A percentile compares a stretch with the other conserved stretches of the same genome.
Evolutionary conservation across 2,329 filamentous ascomycete species (phyloP).

Genomic region (Chrysoporthe austroafricana): DNA sequence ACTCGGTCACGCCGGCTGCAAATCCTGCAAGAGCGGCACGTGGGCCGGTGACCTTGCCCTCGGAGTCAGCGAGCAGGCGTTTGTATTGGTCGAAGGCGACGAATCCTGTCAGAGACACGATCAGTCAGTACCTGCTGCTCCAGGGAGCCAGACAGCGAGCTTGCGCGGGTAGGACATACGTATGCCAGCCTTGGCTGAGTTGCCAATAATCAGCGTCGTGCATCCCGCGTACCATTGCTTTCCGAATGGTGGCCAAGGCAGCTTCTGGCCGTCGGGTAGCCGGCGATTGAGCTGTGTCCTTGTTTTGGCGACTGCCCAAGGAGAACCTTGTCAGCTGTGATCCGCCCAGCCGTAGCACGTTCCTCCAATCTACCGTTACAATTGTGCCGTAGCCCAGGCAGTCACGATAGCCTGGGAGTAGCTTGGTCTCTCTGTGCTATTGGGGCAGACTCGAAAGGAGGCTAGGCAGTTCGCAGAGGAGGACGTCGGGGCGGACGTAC

Average conservation of each 20-base stretch:
- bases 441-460: neutral
- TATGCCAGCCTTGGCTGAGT: constrained; percentile 94
- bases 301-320: constrained; percentile 80
- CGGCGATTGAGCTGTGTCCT: constrained; percentile 89
- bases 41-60: constrained; percentile 88
- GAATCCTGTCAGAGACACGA: constrained; percentile 64
- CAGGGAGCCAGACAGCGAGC: no score
- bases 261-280: constrained; percentile 79
- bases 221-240: constrained; percentile 97
- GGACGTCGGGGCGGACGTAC: constrained; percentile 51
- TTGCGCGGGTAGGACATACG: constrained; percentile 58
- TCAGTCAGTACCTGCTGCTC: neutral
- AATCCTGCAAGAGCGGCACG: constrained; percentile 92
- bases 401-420: neutral
- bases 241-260: constrained; percentile 94
- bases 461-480: neutral
- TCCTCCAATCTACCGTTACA: neutral
- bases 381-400: neutral
- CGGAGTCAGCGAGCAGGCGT: constrained; percentile 74
- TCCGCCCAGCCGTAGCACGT: neutral
- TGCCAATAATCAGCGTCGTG: constrained; percentile 94
- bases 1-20: constrained; percentile 92
- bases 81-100: constrained; percentile 98
- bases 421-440: neutral
- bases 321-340: neutral